These are phyloP conservation scores for Cucumis melo DNA, from an alignment of 306 rosid genomes.

Conservation along the genomic window DNA sequence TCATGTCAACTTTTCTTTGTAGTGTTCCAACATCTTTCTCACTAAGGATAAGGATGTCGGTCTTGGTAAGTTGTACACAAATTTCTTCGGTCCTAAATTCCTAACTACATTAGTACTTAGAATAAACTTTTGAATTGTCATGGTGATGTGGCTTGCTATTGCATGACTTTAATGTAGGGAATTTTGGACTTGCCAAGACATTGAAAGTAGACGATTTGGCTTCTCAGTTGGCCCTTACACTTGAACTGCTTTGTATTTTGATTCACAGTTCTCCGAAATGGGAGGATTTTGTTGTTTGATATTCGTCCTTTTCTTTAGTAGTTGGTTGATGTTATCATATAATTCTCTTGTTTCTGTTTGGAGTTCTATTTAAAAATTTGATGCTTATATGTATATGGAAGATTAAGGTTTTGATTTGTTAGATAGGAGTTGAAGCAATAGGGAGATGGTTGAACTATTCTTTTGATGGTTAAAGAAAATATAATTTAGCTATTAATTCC, in stretches of 20 bases:
- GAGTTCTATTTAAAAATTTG: not conserved
- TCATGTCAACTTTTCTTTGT: conserved; percentile 20
- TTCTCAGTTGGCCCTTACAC: conserved; percentile 59
- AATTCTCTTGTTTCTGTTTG: not conserved
- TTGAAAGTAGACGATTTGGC: conserved; percentile 94
- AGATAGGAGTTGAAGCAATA: not conserved
- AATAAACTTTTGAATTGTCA: not conserved
- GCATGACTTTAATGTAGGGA: conserved; percentile 38
- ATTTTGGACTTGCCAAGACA: conserved; percentile 97
- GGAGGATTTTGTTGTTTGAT: not conserved
- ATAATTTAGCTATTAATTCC: not conserved
- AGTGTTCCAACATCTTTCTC: conserved; percentile 98
- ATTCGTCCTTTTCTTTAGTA: not conserved
- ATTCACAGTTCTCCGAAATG: not conserved
- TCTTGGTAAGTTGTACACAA: conserved; percentile 55
- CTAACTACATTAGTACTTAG: no score
- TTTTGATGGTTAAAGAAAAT: not conserved
- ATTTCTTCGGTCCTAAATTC: not conserved
- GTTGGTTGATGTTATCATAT: not conserved
- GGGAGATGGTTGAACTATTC: not conserved
- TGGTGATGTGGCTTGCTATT: conserved; percentile 17
- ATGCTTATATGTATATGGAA: not conserved
- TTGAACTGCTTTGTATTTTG: not conserved
- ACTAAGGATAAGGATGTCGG: conserved; percentile 96
- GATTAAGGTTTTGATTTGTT: not conserved